Evolutionary conservation across 345 rosid genomes (phyloP).

Genomic region (Trapa incisa): DNA sequence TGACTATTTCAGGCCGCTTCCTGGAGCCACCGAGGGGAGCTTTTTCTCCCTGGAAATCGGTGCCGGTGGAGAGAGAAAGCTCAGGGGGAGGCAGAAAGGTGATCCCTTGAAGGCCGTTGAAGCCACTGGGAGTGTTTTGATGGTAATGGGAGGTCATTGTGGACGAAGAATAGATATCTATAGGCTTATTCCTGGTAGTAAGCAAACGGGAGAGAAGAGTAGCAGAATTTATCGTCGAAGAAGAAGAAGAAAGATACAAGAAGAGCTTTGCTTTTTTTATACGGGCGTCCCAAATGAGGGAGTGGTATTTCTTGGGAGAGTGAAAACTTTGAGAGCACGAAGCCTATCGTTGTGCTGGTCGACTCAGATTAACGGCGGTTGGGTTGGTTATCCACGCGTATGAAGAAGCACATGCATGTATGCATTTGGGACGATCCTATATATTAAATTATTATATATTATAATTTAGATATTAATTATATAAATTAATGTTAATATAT

Average conservation of each 20-base stretch:
- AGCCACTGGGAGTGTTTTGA: not conserved
- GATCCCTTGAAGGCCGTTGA: not conserved
- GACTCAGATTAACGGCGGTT: not conserved
- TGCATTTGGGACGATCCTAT: no score
- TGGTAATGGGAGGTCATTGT: not conserved
- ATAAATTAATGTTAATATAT: no score
- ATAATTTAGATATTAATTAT: no score
- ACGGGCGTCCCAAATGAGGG: no score
- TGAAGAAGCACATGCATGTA: no score
- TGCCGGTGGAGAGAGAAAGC: not conserved
- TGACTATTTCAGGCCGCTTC: not conserved
- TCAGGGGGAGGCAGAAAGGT: not conserved
- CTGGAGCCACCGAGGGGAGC: not conserved
- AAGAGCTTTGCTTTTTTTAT: no score
- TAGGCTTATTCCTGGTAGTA: not conserved
- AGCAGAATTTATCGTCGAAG: not conserved
- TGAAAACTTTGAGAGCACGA: not conserved
- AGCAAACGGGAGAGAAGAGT: not conserved
- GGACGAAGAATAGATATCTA: not conserved
- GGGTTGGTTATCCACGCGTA: no score
- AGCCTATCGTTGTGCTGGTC: not conserved
- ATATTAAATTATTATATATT: no score
- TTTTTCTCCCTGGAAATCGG: not conserved
- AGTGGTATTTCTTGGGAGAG: not conserved
- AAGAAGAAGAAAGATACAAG: not conserved